phyloP scores from a whole-genome alignment of 495 filamentous ascomycete species.

The Pyrenula aspistea region DNA sequence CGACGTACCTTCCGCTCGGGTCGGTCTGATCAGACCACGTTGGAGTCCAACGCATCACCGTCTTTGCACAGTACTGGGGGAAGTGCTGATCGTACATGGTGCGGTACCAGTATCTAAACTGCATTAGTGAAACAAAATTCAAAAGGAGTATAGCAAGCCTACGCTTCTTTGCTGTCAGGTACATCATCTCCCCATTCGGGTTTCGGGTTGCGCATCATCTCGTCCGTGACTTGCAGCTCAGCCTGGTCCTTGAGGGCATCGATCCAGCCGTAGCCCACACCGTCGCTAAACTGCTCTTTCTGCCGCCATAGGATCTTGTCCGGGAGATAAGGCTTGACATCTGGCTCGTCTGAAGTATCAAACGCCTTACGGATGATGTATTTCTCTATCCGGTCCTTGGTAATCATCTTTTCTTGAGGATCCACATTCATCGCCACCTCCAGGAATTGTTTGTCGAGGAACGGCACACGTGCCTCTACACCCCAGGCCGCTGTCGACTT shows the following conservation, averaged over 20 bases:
- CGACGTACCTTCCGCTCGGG: conserved; percentile 75
- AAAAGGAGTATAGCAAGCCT: conserved; percentile 21
- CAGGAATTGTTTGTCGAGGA: conserved; percentile 94
- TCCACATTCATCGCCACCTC: conserved; percentile 86
- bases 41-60: conserved; percentile 95
- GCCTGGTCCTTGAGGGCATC: conserved; percentile 92
- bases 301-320: conserved; percentile 94
- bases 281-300: conserved; percentile 98
- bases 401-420: conserved; percentile 90
- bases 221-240: conserved; percentile 76
- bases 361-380: conserved; percentile 96
- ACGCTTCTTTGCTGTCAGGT: conserved; percentile 94
- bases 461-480: conserved; percentile 93
- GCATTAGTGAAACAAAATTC: conserved; percentile 2
- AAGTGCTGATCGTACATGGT: conserved; percentile 98
- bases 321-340: conserved; percentile 70
- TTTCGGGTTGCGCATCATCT: conserved; percentile 96
- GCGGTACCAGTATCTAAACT: conserved; percentile 80
- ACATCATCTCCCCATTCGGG: conserved; percentile 86
- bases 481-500: conserved; percentile 99
- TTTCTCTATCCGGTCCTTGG: conserved; percentile 83
- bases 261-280: conserved; percentile 98
- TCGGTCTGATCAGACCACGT: conserved; percentile 95
- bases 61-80: conserved; percentile 78
- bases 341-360: conserved; percentile 78